Evolutionary conservation across 2,329 filamentous ascomycete genomes (phyloP), one percentile per base, ranked within the genome.

Genomic region (Xylariaceae sp.): DNA sequence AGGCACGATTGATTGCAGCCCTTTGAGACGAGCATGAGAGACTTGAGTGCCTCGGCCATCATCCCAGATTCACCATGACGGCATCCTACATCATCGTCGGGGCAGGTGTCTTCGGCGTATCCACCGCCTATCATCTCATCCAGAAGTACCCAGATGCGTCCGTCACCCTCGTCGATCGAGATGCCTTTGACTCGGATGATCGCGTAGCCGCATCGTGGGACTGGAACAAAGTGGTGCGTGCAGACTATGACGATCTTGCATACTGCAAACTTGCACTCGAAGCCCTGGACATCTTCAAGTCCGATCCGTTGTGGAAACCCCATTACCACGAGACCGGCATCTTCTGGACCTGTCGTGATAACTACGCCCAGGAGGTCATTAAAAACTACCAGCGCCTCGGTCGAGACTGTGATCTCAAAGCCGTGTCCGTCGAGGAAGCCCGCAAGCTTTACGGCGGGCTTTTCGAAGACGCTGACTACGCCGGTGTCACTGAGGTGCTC

Each of bases 221-320:
- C 68, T 83, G 83, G 77, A 88, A 86, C 71, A 88, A 87, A 66
- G 83, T 86, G 30, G 76, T 88, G 19, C 81, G 85, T 47, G 82
- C 83, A 42, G 85, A 88, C 65, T 89, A 89, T 68, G 75, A 80
- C 45, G 81, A 85, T 59, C 68, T 80, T 1, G 64, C 82, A 12
- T 89, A 89, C 71, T 82, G 79, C 64, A 66, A 76, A 42, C 73
- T 89, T 11, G 85, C 78, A 0, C 73, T 87, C 17, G 83, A 88
- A 66, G 81, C 86, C 0, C 81, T 84, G 58, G 77, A 82, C 46
- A 67, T 81, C 1, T 89, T 61, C 56, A 58, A 51, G 43, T 47
- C 49, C 11, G 72, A 76, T 44, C 73, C 76, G 2, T 65, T 78
- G 5, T 76, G 75, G 65, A 17, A 56, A 40, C 54, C 54, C 14